Percentiles rank a stretch among this genome's conserved stretches.
Evolutionary conservation across 768 basidiomycete genomes (phyloP).

Genomic region (Wakefieldia striispora): DNA sequence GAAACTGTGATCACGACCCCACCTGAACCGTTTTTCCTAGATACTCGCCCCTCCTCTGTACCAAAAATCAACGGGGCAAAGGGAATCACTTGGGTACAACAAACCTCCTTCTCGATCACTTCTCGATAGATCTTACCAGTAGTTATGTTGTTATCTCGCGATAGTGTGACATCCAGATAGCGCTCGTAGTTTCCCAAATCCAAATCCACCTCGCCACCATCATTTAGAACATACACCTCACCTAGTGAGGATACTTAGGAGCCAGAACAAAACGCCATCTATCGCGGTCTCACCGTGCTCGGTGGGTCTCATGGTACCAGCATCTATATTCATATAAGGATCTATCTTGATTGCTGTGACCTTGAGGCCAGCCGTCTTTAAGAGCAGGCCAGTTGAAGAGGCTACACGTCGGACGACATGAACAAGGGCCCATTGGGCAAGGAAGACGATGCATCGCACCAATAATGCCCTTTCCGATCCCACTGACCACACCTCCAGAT

Average conservation of each 20-base stretch:
- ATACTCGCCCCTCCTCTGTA: conserved; percentile 79
- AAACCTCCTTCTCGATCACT: conserved; percentile 95
- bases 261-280: conserved; percentile 1
- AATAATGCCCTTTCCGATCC: conserved; percentile 99
- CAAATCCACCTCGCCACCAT: conserved; percentile 97
- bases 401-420: conserved; percentile 49
- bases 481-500: conserved; percentile 95
- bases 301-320: conserved; percentile 97
- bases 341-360: conserved; percentile 99
- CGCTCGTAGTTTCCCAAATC: conserved; percentile 99
- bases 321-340: conserved; percentile 99
- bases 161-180: conserved; percentile 92
- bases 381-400: conserved; percentile 91
- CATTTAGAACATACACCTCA: conserved; percentile 97
- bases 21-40: conserved; percentile 97
- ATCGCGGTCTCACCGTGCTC: conserved; percentile 77
- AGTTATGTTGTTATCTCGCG: conserved; percentile 96
- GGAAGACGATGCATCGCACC: conserved; percentile 52
- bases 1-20: conserved; percentile 11
- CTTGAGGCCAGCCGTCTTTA: conserved; percentile 94
- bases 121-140: conserved; percentile 97
- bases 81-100: conserved; percentile 22
- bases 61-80: conserved; percentile 9
- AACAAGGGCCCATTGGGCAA: conserved; percentile 14
- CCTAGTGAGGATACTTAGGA: conserved; percentile 46